Conservation (phyloP, 352 stramenopile species). For the Globisporangium spinosum region DNA sequence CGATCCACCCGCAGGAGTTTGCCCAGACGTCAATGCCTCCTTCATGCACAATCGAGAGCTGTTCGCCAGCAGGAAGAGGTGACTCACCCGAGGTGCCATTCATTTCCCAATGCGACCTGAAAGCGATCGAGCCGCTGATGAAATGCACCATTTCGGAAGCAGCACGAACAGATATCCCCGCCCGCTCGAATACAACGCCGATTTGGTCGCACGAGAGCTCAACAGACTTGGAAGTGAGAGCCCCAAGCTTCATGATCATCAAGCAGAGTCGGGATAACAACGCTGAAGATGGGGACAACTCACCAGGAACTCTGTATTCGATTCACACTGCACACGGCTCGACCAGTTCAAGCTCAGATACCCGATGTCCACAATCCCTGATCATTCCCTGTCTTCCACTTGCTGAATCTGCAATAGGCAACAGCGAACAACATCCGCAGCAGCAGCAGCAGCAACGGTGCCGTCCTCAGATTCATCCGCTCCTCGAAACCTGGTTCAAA, state of each 20-base stretch:
- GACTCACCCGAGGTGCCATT: background rate
- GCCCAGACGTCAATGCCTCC: background rate
- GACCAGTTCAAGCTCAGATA: background rate
- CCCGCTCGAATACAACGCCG: background rate
- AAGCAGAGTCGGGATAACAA: background rate
- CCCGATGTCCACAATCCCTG: background rate
- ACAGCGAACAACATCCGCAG: background rate
- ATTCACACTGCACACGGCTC: slow-evolving; percentile 4
- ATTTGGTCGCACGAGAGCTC: slow-evolving; percentile 14
- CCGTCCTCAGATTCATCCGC: background rate
- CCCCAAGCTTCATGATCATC: background rate
- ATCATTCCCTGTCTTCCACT: background rate
- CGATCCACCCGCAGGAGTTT: slow-evolving; percentile 11
- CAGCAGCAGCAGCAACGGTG: background rate
- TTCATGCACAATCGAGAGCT: background rate
- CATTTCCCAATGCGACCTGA: background rate
- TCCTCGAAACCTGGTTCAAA: slow-evolving; percentile 2
- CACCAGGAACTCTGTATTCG: background rate
- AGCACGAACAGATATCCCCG: background rate
- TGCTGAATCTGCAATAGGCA: background rate
- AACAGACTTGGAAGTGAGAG: background rate
- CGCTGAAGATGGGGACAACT: background rate
- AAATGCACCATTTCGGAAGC: background rate
- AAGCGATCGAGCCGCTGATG: background rate
- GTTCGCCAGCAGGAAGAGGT: background rate